These are phyloP conservation scores for Mycena indigotica DNA, from an alignment of 768 basidiomycete species.

Conservation along the genomic window DNA sequence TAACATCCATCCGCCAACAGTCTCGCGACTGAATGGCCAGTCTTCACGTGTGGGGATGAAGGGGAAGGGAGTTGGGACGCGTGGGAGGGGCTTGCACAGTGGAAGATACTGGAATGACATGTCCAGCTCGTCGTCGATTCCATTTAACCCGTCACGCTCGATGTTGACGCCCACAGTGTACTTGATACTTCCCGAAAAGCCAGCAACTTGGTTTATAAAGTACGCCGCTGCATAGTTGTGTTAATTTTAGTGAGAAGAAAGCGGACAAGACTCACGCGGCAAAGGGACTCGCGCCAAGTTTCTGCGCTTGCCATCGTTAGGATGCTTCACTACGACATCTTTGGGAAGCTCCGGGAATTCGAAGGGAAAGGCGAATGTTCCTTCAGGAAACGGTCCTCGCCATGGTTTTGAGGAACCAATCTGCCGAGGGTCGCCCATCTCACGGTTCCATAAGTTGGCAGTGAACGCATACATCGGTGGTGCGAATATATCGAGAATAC, in stretches of 20 bases:
- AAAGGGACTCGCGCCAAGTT: not conserved
- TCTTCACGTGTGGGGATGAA: slow-evolving; percentile 16
- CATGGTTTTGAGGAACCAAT: not conserved
- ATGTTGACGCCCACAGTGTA: slow-evolving; percentile 11
- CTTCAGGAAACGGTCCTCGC: slow-evolving; percentile 9
- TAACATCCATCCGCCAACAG: slow-evolving; percentile 15
- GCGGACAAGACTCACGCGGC: slow-evolving; percentile 1
- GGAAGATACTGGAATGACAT: slow-evolving; percentile 10
- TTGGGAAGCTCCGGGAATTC: slow-evolving; percentile 6
- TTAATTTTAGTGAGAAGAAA: not conserved
- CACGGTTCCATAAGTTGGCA: slow-evolving; percentile 3
- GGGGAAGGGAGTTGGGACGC: slow-evolving; percentile 14
- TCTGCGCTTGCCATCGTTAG: slow-evolving; percentile 3
- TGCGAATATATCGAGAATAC: slow-evolving; percentile 7
- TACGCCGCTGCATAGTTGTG: slow-evolving; percentile 5
- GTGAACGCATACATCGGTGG: slow-evolving; percentile 7
- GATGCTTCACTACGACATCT: slow-evolving; percentile 6
- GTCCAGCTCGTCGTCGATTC: slow-evolving; percentile 15
- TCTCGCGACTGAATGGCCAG: slow-evolving; percentile 15
- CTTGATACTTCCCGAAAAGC: slow-evolving; percentile 12
- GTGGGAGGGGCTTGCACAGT: slow-evolving; percentile 8
- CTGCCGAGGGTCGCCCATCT: slow-evolving; percentile 1
- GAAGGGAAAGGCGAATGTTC: slow-evolving; percentile 11
- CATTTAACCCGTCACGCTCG: slow-evolving; percentile 1
- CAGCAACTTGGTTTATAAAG: not conserved